Base-by-base conservation (phyloP, 176 grass and related monocot genomes). In the Triticum monococcum region DNA sequence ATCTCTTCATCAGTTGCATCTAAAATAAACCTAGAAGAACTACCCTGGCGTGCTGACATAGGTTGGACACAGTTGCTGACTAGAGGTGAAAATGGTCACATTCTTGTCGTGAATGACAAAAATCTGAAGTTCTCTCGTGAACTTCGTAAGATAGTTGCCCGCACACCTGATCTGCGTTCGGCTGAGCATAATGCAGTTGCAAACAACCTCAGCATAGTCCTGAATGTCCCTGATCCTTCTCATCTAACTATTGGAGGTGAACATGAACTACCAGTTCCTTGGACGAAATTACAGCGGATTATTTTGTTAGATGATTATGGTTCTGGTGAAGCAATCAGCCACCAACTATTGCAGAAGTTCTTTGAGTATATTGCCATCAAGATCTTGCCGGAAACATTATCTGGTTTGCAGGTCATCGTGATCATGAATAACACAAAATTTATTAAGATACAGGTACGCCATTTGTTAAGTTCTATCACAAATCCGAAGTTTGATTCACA, bases 341-440 rank as follows among this genome's bases (percentile, higher is more conserved):
- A 90, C 30, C 72, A 68, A 41, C 62, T 95, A 18, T 65, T 98
- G 72, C 87, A 90, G 30, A 89, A 92, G 66, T 91, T 95, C 69
- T 92, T 98, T 48, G n/a, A 89, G 54, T 45, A 77, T 83, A 86
- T 95, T 26, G 71, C 92, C 30, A 80, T 95, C 61, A 95, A 89
- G 82, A 77, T 89, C 23, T 92, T 92, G 79, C 84, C 83, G 11
- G 89, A 95, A 61, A 72, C 73, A 45, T 60, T 93, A 37, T 88
- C 77, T 67, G 84, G 87, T 85, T 48, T 92, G 63, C 83, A 81
- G 60, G 77, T 98, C 84, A 86, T 98, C 23, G 33, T 98, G 86
- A 93, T 90, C 33, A 98, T 98, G 85, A 98, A 98, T 72, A 98
- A 98, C 54, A 81, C 80, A 14, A 93, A 88, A 81, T 95, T 85